A percentile compares a stretch with the other conserved stretches of the same genome.
These are phyloP conservation scores for Suhomyces xylopsoci DNA, from an alignment of 805 yeast genomes.

Conservation along the genomic window DNA sequence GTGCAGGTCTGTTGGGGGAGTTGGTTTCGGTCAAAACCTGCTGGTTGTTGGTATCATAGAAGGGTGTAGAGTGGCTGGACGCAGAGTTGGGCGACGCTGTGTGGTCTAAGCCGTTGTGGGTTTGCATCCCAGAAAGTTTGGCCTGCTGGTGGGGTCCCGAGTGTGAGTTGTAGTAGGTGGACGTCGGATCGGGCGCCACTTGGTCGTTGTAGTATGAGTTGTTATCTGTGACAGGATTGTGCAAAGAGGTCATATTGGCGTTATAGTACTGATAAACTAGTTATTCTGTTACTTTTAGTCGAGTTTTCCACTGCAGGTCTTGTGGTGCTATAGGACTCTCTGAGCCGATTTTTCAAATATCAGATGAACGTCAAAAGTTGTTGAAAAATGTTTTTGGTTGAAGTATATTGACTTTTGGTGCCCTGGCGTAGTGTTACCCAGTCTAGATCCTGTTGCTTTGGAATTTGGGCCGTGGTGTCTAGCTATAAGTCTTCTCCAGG, in stretches of 20 bases:
- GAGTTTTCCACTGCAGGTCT: background rate
- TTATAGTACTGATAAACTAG: too few relatives aligned
- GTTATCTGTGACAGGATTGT: constrained; percentile 22
- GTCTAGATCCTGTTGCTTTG: background rate
- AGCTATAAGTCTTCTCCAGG: background rate
- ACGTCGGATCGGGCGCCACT: constrained; percentile 5
- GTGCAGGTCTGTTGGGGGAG: constrained; percentile 12
- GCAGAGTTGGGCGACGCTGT: constrained; percentile 7
- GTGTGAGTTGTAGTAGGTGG: constrained; percentile 15
- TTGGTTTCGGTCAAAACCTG: constrained; percentile 2
- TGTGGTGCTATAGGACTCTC: too few relatives aligned
- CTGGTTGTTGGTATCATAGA: constrained; percentile 19
- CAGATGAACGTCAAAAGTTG: background rate
- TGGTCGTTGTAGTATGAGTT: constrained; percentile 18
- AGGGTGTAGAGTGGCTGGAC: constrained; percentile 19
- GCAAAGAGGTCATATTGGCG: constrained; percentile 26
- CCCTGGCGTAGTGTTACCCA: background rate
- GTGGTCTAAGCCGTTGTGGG: background rate
- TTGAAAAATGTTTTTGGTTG: background rate
- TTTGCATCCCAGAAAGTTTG: background rate
- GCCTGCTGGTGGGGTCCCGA: constrained; percentile 2
- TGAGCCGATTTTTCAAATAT: background rate
- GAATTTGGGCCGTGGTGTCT: background rate
- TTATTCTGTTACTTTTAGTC: too few relatives aligned
- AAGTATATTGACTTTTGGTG: background rate